Percentiles rank a stretch among this genome's conserved stretches.
Evolutionary conservation across 1,284 basidiomycete genomes (phyloP).

Genomic region (Rhodotorula glutinis): DNA sequence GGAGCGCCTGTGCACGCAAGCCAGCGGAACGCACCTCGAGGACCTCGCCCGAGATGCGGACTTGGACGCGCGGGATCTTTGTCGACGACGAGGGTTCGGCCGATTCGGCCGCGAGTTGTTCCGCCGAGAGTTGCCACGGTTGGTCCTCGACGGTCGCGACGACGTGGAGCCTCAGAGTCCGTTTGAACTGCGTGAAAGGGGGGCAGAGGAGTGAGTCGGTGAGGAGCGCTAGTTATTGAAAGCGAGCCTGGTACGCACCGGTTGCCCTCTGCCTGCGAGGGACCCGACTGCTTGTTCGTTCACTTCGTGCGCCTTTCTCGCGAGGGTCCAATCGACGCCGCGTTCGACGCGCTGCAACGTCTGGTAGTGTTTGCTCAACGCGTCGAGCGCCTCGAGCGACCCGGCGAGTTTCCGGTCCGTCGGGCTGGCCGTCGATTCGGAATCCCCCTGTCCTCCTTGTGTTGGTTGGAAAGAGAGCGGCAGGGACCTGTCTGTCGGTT

Average conservation of each 20-base stretch:
- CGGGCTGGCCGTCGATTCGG: not conserved
- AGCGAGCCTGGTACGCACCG: not conserved
- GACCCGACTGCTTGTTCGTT: constrained; percentile 64
- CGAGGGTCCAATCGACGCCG: constrained; percentile 92
- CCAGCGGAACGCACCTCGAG: constrained; percentile 23
- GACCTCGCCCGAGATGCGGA: constrained; percentile 38
- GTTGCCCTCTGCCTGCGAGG: not conserved
- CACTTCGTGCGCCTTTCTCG: constrained; percentile 82
- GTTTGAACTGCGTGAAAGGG: constrained; percentile 60
- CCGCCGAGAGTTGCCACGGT: constrained; percentile 35
- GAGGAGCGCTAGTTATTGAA: too few relatives aligned
- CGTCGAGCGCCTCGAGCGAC: constrained; percentile 27
- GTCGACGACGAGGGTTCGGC: not conserved
- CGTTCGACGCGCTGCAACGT: constrained; percentile 83
- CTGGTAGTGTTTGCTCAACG: constrained; percentile 57
- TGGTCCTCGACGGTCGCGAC: constrained; percentile 86
- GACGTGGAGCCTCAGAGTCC: constrained; percentile 82
- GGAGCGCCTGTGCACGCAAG: too few relatives aligned
- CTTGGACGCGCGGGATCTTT: constrained; percentile 27
- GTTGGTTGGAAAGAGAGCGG: constrained; percentile 26
- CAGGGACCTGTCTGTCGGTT: constrained; percentile 17
- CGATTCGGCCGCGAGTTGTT: constrained; percentile 3
- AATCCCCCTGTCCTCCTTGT: not conserved
- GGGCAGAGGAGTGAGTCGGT: too few relatives aligned
- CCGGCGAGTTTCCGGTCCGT: constrained; percentile 2